These are phyloP conservation scores for Pezicula carpinea DNA, from an alignment of 2,329 filamentous ascomycete genomes.

Conservation along the genomic window DNA sequence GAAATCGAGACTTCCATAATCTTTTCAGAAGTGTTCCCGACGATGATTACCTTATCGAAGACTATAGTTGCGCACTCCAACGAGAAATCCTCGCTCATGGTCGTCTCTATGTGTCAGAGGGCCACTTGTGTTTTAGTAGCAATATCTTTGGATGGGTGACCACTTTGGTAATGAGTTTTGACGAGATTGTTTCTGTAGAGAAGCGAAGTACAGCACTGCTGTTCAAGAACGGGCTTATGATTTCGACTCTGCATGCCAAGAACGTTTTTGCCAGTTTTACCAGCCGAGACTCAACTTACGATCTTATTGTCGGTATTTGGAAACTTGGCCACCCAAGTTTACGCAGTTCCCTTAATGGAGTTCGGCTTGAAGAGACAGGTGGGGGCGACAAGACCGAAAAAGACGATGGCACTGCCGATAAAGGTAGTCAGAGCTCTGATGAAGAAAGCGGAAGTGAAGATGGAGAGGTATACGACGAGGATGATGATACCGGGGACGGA, in stretches of 20 bases:
- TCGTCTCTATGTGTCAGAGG: conserved; percentile 91
- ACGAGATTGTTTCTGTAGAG: conserved; percentile 94
- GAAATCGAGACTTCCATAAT: conserved; percentile 91
- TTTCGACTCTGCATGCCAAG: conserved; percentile 90
- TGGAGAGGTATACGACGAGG: conserved; percentile 72
- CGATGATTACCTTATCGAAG: conserved; percentile 96
- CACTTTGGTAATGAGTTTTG: conserved; percentile 95
- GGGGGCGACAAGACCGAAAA: conserved; percentile 90
- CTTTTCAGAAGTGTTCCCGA: conserved; percentile 96
- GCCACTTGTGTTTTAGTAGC: conserved; percentile 96
- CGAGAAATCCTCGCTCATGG: conserved; percentile 93
- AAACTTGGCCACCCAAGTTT: conserved; percentile 91
- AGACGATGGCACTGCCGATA: conserved; percentile 44
- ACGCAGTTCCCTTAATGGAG: conserved; percentile 86
- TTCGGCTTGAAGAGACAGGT: conserved; percentile 72
- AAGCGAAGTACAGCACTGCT: conserved; percentile 93
- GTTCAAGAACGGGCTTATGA: conserved; percentile 96
- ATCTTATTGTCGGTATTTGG: conserved; percentile 97
- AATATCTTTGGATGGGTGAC: conserved; percentile 99
- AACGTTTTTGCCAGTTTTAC: conserved; percentile 96
- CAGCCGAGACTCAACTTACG: conserved; percentile 91
- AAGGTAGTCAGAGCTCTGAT: conserved; percentile 48
- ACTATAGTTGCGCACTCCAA: conserved; percentile 95
- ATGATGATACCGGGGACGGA: conserved; percentile 56
- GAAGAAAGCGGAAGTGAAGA: conserved; percentile 53